Evolutionary conservation across 176 grass and related monocot genomes (phyloP), one percentile per base, ranked within the genome.

Genomic region (Paspalum notatum): DNA sequence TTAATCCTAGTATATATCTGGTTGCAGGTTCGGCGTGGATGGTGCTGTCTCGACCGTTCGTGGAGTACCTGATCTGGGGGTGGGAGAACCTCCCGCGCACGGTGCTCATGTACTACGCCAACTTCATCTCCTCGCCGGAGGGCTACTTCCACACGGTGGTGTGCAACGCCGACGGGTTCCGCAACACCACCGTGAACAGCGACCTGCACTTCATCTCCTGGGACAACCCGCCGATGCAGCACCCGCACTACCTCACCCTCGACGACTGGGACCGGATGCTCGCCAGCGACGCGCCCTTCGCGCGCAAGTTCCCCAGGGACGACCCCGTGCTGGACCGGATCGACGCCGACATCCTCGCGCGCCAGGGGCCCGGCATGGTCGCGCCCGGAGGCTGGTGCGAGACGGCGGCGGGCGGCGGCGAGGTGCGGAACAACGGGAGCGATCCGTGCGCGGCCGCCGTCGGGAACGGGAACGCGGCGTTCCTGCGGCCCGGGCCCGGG

Each of bases 141-240:
- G 88, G 94, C 6, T 97, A 97, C 83, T 97, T 97, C 86, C 94
- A 97, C 83, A 97, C 93, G 0, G 93, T 97, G 38, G 79, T 80
- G 49, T 97, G 93, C 90, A 97, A 97, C 81, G 91, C 94, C 22
- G 86, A 50, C 8, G 91, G 26, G 37, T 97, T 93, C 89, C 58
- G 26, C 27, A 97, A 97, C 76, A 97, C 94, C 38, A 97, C 94
- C 9, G 88, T 97, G 3, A 97, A 93, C 88, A 71, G 76, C 70
- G 93, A 97, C 84, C 80, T 97, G 44, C 93, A 97, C 84, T 97
- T 87, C 87, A 97, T 97, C 84, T 78, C 85, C 7, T 97, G 93
- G 93, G 93, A 97, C 91, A 97, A 89, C 80, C 93, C 93, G 2
- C 93, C 93, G 0, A 90, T 90, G 83, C 93, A 97, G 86, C 93